Base-by-base conservation (phyloP, 1,284 basidiomycete genomes). In the Rhodotorula sp. region DNA sequence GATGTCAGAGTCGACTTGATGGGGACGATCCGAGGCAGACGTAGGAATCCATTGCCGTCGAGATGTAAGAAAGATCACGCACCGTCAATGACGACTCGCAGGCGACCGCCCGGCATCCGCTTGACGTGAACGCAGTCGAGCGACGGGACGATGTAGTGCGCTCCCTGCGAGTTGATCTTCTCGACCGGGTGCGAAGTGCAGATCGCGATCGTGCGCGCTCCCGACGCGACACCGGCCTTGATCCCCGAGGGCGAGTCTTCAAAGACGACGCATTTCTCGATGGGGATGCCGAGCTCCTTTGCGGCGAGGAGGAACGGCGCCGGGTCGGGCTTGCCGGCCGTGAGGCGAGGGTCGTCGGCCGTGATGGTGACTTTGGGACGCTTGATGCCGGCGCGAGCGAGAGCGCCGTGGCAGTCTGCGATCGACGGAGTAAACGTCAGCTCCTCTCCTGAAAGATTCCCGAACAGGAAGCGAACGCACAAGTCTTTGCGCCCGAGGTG, bases 211-310 rank as follows among this genome's bases (percentile, higher is more conserved):
- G 90, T 90, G 15, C 86, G 89, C 21, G 88, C 89, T 56, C 89
- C 90, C 48, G 87, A 87, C 0, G 88, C 88, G 31, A 80, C 79
- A 46, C 76, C 90, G 2, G 90, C 89, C 56, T 85, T 85, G 80
- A 91, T 91, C 54, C 90, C 90, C 29, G 86, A 87, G 1, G 88
- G 89, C 51, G 88, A 90, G 81, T 90, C 89, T 79, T 91, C 90
- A 74, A 90, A 89, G 66, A 91, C 89, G 74, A 91, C 86, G 84
- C 82, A 82, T 62, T 80, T 79, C 47, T 79, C 80, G 56, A 81
- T 90, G 63, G 82, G 80, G 71, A 81, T 89, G 2, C 90, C 90
- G 68, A 91, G 86, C 79, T 89, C 88, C 58, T 71, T 65, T 26
- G 66, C 66, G 59, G 88, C 89, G 62, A 76, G 70, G 60, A 74